These are phyloP conservation scores for Botrytis porri DNA, from an alignment of 2,329 filamentous ascomycete genomes.

Conservation along the genomic window DNA sequence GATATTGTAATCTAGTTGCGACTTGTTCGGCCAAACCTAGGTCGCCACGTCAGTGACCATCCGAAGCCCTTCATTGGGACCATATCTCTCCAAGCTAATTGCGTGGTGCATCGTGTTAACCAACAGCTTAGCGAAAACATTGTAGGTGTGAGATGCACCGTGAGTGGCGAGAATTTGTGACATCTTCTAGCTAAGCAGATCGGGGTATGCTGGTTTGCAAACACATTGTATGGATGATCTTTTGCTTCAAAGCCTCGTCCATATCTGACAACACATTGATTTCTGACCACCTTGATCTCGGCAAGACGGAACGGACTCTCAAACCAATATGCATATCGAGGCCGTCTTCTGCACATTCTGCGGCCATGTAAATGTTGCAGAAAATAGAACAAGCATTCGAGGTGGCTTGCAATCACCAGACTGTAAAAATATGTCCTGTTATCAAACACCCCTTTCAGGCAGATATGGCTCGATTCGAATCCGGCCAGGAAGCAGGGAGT, in stretches of 20 bases:
- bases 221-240: constrained; percentile 23
- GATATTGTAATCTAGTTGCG: constrained; percentile 18
- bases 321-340: constrained; percentile 18
- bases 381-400: constrained; percentile 29
- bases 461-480: constrained; percentile 11
- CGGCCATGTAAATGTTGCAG: constrained; percentile 25
- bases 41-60: constrained; percentile 36
- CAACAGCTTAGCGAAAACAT: constrained; percentile 21
- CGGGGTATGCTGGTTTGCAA: constrained; percentile 11
- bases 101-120: constrained; percentile 18
- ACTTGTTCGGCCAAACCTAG: constrained; percentile 33
- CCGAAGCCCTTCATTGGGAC: constrained; percentile 29
- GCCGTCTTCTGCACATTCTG: constrained; percentile 18
- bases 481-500: constrained; percentile 16
- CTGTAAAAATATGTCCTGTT: constrained; percentile 24
- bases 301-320: constrained; percentile 17
- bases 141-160: constrained; percentile 22
- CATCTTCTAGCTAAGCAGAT: constrained; percentile 19
- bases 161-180: constrained; percentile 28
- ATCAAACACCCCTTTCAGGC: constrained; percentile 18
- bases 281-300: constrained; percentile 19
- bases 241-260: constrained; percentile 25
- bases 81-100: constrained; percentile 24
- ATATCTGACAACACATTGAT: constrained; percentile 36
- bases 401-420: constrained; percentile 33